Percentiles rank a stretch among this genome's conserved stretches.
Evolutionary conservation across 805 yeast genomes (phyloP).

Genomic region (Scheffersomyces lignosus): DNA sequence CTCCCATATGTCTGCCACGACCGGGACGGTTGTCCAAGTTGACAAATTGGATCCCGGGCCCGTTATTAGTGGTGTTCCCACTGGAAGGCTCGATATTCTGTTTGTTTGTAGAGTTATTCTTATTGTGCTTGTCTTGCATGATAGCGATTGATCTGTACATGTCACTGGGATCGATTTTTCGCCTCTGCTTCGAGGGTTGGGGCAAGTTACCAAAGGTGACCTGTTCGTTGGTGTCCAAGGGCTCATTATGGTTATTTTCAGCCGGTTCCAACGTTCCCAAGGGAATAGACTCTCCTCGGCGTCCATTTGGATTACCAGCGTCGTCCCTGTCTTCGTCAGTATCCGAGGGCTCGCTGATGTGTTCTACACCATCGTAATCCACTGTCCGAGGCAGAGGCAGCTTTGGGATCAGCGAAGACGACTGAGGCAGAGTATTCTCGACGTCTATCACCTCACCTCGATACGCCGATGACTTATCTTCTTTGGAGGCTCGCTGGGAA

Average conservation of each 20-base stretch:
- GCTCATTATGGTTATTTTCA: too few relatives aligned
- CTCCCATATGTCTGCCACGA: constrained; percentile 2
- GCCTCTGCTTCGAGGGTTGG: constrained; percentile 41
- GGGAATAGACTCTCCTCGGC: neutral
- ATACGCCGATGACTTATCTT: neutral
- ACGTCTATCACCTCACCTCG: neutral
- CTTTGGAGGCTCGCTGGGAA: constrained; percentile 3
- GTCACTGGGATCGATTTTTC: constrained; percentile 69
- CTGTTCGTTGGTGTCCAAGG: constrained; percentile 29
- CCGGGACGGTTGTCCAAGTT: too few relatives aligned
- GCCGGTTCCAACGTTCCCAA: neutral
- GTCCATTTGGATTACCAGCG: constrained; percentile 1
- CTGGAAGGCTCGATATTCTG: too few relatives aligned
- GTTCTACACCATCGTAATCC: constrained; percentile 18
- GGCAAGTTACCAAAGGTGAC: constrained; percentile 65
- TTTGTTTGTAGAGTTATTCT: constrained; percentile 18
- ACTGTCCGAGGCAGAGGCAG: too few relatives aligned
- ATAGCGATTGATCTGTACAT: constrained; percentile 81
- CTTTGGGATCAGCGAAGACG: constrained; percentile 13
- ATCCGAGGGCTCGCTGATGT: constrained; percentile 47
- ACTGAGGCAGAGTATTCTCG: constrained; percentile 10
- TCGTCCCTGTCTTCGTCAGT: constrained; percentile 15
- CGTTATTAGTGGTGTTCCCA: too few relatives aligned
- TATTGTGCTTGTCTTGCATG: constrained; percentile 58
- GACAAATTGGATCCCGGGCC: too few relatives aligned